Evolutionary conservation across 371 early-diverging fungal genomes (phyloP).

Genomic region (Zychaea mexicana): DNA sequence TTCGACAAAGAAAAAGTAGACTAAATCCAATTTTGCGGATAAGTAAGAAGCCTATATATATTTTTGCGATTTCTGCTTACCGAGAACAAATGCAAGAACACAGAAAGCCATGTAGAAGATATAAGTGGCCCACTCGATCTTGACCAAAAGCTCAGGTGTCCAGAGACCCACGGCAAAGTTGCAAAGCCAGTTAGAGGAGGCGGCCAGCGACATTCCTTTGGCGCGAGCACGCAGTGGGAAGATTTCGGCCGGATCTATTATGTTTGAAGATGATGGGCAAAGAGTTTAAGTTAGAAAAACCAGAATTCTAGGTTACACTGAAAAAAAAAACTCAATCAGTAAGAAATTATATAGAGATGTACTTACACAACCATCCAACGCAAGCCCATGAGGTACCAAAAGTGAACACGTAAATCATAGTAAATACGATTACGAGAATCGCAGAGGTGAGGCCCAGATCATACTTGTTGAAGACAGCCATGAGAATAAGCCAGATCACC

Average conservation of each 20-base stretch:
- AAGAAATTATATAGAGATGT: slow-evolving; percentile 11
- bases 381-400: slow-evolving; percentile 45
- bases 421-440: slow-evolving; percentile 35
- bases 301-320: neutral
- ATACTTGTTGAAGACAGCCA: slow-evolving; percentile 43
- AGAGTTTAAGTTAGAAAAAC: slow-evolving; percentile 19
- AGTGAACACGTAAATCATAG: slow-evolving; percentile 38
- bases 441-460: slow-evolving; percentile 37
- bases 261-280: slow-evolving; percentile 20
- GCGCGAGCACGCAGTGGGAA: slow-evolving; percentile 47
- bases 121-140: slow-evolving; percentile 64
- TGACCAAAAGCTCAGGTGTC: slow-evolving; percentile 41
- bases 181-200: slow-evolving; percentile 63
- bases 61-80: slow-evolving; percentile 5
- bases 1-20: slow-evolving; percentile 42
- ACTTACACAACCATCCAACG: slow-evolving; percentile 43
- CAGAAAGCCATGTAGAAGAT: slow-evolving; percentile 47
- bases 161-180: slow-evolving; percentile 47
- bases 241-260: slow-evolving; percentile 68
- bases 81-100: slow-evolving; percentile 31
- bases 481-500: slow-evolving; percentile 34
- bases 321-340: neutral
- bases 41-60: no score
- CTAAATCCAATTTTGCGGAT: neutral
- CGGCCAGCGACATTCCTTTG: slow-evolving; percentile 46